Conservation (phyloP, 805 yeast species). For the Dipodascus geniculatus region DNA sequence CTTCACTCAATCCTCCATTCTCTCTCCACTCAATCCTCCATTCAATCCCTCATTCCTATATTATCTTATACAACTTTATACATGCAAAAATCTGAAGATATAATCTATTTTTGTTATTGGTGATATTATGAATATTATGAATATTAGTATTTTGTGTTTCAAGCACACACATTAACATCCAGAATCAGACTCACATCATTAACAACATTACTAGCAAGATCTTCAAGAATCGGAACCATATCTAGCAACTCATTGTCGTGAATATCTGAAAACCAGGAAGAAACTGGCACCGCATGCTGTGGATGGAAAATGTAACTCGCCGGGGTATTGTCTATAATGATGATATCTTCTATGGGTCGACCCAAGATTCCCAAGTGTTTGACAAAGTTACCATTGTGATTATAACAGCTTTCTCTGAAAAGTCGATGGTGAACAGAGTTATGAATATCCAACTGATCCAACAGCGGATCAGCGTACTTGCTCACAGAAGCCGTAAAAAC, state of each 20-base stretch:
- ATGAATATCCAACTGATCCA: constrained; percentile 75
- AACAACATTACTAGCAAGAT: constrained; percentile 58
- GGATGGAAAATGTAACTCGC: constrained; percentile 98
- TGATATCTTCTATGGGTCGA: constrained; percentile 71
- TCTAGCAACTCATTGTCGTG: constrained; percentile 94
- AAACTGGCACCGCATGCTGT: constrained; percentile 91
- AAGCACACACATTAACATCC: constrained; percentile 39
- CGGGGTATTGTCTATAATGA: constrained; percentile 93
- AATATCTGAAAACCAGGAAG: constrained; percentile 96
- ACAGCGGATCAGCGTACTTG: constrained; percentile 89
- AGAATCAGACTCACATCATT: constrained; percentile 78
- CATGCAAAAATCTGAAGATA: background rate
- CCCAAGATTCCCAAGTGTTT: constrained; percentile 92
- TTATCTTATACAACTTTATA: background rate
- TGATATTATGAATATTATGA: background rate
- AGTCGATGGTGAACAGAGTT: constrained; percentile 76
- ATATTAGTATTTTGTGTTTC: background rate
- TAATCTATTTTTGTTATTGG: no score
- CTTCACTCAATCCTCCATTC: no score
- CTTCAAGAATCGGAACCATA: constrained; percentile 81
- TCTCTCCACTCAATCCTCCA: no score
- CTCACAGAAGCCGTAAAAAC: constrained; percentile 95
- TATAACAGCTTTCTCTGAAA: constrained; percentile 88
- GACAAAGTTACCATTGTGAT: constrained; percentile 88
- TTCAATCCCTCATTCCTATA: constrained; percentile 1